Evolutionary conservation across 768 basidiomycete genomes (phyloP).

Genomic region (Suillus brevipes): DNA sequence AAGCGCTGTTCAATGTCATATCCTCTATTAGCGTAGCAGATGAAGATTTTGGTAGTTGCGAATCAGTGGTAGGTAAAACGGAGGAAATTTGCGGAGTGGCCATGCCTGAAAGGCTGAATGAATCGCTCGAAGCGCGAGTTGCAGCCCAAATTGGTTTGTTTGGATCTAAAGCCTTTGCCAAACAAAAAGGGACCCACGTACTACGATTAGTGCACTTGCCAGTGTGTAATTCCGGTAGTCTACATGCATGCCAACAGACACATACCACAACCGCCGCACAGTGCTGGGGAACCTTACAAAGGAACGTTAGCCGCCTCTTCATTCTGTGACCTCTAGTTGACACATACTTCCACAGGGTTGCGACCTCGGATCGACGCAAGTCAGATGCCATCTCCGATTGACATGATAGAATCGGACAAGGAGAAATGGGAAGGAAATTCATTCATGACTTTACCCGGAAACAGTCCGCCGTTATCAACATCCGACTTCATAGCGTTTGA

Average conservation of each 20-base stretch:
- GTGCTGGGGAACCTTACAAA: conserved; percentile 51
- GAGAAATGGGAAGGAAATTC: conserved; percentile 72
- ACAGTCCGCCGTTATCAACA: conserved; percentile 78
- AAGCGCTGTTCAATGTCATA: no score
- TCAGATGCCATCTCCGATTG: conserved; percentile 91
- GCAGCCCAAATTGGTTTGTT: conserved; percentile 2
- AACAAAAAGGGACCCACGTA: background rate
- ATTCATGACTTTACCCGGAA: conserved; percentile 61
- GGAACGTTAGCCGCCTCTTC: conserved; percentile 26
- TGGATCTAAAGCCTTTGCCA: conserved; percentile 17
- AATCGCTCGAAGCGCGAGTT: background rate
- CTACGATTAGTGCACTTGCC: background rate
- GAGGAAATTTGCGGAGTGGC: conserved; percentile 1
- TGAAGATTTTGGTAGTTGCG: conserved; percentile 6
- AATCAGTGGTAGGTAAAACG: conserved; percentile 14
- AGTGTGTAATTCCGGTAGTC: background rate
- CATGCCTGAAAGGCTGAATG: conserved; percentile 1
- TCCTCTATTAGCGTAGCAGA: background rate
- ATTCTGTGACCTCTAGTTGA: conserved; percentile 8
- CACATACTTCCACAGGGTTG: conserved; percentile 49
- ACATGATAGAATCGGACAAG: conserved; percentile 76
- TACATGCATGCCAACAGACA: conserved; percentile 19
- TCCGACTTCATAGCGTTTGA: conserved; percentile 89
- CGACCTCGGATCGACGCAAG: conserved; percentile 81
- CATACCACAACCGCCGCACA: conserved; percentile 63